Evolutionary conservation across 192 early-diverging fungal species (phyloP).

Genomic region (Entomortierella chlamydospora): DNA sequence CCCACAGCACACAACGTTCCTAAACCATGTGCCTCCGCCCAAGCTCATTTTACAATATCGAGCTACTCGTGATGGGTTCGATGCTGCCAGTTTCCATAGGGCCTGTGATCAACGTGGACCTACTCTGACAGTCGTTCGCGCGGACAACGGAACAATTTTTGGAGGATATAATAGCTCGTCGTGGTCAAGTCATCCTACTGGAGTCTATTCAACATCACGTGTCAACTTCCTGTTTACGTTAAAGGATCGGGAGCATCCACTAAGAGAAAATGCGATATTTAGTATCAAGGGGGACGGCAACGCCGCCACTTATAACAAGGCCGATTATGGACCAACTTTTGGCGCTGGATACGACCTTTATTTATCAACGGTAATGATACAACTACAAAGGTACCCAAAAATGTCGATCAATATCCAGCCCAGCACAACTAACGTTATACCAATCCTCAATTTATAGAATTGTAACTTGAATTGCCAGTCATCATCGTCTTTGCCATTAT

Average conservation of each 20-base stretch:
- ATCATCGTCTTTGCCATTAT: conserved; percentile 39
- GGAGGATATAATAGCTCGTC: conserved; percentile 49
- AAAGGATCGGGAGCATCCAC: conserved; percentile 15
- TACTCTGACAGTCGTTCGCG: conserved; percentile 35
- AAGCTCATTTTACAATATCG: conserved; percentile 37
- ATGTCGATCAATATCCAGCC: no score
- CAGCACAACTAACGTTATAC: not conserved
- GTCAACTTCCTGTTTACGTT: conserved; percentile 47
- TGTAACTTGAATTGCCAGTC: conserved; percentile 35
- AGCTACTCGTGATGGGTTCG: conserved; percentile 43
- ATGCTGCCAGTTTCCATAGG: conserved; percentile 42
- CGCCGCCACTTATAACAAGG: conserved; percentile 42
- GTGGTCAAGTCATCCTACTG: conserved; percentile 48
- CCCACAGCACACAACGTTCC: not conserved
- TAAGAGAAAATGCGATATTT: conserved; percentile 31
- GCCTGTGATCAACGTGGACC: conserved; percentile 49
- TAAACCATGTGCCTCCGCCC: not conserved
- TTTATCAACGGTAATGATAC: not conserved
- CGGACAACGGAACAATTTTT: conserved; percentile 39
- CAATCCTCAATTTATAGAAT: conserved; percentile 13
- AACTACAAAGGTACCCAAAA: no score
- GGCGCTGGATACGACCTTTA: conserved; percentile 47
- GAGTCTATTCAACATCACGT: conserved; percentile 38
- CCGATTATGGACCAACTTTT: conserved; percentile 47
- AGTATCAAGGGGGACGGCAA: conserved; percentile 39